Evolutionary conservation across 345 rosid genomes (phyloP).

Genomic region (Eucalyptus sideroxylon): DNA sequence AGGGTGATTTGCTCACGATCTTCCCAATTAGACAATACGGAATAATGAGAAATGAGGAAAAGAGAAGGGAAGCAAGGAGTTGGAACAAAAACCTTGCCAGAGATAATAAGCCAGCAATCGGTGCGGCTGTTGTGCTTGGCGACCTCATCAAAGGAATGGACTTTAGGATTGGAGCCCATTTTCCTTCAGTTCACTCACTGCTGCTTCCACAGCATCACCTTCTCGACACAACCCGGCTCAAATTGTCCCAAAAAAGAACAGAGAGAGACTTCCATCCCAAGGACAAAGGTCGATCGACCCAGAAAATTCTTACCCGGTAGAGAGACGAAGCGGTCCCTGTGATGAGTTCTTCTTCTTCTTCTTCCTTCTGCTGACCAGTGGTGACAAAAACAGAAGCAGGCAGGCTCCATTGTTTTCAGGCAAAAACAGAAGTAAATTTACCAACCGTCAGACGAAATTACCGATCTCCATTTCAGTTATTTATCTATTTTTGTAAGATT

Average conservation of each 20-base stretch:
- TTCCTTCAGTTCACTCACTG: neutral
- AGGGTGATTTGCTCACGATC: neutral
- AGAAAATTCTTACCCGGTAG: neutral
- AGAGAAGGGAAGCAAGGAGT: neutral
- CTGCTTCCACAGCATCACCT: neutral
- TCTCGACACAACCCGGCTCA: neutral
- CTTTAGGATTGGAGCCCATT: conserved; percentile 17
- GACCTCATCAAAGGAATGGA: conserved; percentile 31
- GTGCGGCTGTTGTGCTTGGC: conserved; percentile 38
- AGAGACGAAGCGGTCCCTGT: neutral
- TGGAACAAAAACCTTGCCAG: conserved; percentile 43
- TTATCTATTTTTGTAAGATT: too few relatives aligned
- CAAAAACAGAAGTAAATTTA: neutral
- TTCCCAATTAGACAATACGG: neutral
- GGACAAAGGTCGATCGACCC: neutral
- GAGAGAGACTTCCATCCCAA: neutral
- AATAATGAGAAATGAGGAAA: neutral
- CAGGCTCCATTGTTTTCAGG: neutral
- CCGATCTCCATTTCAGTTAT: neutral
- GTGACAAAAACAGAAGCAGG: neutral
- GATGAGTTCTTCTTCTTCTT: neutral
- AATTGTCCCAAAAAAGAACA: neutral
- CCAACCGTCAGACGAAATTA: neutral
- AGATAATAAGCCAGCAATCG: conserved; percentile 61
- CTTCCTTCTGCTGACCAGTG: neutral